Conservation (phyloP, 164 flowering plant genomes). For the Tetracentron sinense region DNA sequence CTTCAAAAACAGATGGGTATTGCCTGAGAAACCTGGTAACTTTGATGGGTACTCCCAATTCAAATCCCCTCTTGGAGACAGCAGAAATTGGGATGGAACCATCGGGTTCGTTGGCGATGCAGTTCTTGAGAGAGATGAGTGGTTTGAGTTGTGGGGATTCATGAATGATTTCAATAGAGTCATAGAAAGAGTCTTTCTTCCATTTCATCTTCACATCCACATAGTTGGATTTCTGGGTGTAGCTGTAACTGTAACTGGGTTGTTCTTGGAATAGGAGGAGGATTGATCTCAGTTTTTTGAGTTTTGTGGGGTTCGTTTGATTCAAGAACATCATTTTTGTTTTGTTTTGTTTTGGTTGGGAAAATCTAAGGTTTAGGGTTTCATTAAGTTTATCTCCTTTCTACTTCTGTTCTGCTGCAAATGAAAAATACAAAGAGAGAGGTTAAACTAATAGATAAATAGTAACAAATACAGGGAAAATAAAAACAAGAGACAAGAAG, state of each 20-base stretch:
- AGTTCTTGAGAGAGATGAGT: slow-evolving; percentile 53
- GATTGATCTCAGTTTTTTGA: slow-evolving; percentile 4
- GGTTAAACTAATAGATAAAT: no score
- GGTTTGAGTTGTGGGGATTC: slow-evolving; percentile 51
- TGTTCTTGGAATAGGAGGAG: background rate
- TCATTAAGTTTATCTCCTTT: background rate
- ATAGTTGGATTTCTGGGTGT: slow-evolving; percentile 45
- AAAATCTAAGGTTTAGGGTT: slow-evolving; percentile 2
- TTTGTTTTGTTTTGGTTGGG: background rate
- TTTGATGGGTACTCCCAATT: slow-evolving; percentile 50
- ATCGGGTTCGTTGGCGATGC: slow-evolving; percentile 39
- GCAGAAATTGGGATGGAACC: slow-evolving; percentile 66
- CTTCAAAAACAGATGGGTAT: slow-evolving; percentile 81
- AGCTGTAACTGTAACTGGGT: slow-evolving; percentile 9
- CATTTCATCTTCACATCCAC: slow-evolving; percentile 86
- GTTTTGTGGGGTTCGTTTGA: slow-evolving; percentile 5
- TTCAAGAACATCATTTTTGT: slow-evolving; percentile 13
- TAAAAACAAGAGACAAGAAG: no score
- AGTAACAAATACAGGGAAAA: no score
- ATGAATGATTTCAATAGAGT: slow-evolving; percentile 60
- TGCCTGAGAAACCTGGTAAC: slow-evolving; percentile 63
- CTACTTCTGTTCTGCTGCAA: no score
- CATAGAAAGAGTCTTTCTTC: slow-evolving; percentile 66
- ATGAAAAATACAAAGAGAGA: no score
- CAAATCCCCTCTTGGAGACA: slow-evolving; percentile 54